Evolutionary conservation across 768 basidiomycete genomes (phyloP), one percentile per base, ranked within the genome.

Genomic region (Multifurca ochricompacta): DNA sequence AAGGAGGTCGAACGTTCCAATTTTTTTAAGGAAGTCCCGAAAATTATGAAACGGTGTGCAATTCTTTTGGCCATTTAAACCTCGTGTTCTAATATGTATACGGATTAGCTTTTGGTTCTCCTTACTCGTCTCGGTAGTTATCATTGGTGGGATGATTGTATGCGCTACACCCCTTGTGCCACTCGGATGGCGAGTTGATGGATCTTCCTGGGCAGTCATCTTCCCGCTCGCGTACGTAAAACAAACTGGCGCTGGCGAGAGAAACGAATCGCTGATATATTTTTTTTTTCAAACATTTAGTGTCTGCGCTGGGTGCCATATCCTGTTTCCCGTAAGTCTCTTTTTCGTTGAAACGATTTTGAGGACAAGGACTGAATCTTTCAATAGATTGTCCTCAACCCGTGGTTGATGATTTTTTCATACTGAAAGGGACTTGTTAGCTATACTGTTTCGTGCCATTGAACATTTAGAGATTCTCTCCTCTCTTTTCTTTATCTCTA

Each of bases 11-110:
- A 92, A 68, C 77, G 81, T 50, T 88, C 86, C 13, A 93, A 92
- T 63, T 92, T 95, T 74, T 92, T 89, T 78, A 80, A 86, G 58
- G 91, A 95, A 68, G 80, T 92, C 6, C 92, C 92, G 3, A 79
- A 81, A 59, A 92, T 94, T 62, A 71, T 82, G 67, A 84, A 83
- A 61, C 82, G 89, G 6, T 64, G 19, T 16, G 50, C 35, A 16
- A 36, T 31, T 14, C 41, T 3, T 10, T 48, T 34, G 13, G 28
- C 21, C 36, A n/a, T 28, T 31, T 18, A 40, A 2, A 6, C 21
- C 4, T 6, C 10, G 8, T 25, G 32, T 39, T 30, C 37, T 45
- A 5, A 32, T 18, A 28, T 27, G 27, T 6, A 14, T 30, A 25
- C 41, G 6, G 10, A 6, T 27, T 30, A 63, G 64, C 7, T 94